Conservation (phyloP, 2,329 filamentous ascomycete species). For the Fusarium austroafricanum region DNA sequence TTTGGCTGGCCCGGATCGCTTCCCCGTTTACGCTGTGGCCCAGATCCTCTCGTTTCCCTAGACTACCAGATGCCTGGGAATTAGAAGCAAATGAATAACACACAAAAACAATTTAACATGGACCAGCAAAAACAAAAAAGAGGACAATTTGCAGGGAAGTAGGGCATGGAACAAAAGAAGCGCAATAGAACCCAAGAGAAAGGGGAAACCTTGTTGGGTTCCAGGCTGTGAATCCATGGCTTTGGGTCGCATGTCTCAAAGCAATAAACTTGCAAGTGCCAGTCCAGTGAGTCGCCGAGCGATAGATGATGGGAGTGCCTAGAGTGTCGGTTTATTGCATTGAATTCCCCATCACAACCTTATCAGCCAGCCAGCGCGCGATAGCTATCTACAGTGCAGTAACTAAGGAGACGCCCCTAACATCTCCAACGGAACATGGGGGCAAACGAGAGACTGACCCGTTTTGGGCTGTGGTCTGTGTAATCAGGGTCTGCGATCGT, state of each 20-base stretch:
- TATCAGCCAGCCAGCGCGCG: neutral
- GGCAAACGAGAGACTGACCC: neutral
- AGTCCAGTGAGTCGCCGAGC: neutral
- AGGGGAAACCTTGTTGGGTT: constrained; percentile 2
- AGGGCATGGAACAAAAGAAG: constrained; percentile 21
- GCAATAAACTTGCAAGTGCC: neutral
- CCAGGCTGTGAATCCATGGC: constrained; percentile 1
- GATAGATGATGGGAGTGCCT: too few relatives aligned
- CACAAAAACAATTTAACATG: constrained; percentile 34
- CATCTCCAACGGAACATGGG: constrained; percentile 3
- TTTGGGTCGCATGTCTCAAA: constrained; percentile 11
- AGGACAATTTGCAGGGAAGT: constrained; percentile 13
- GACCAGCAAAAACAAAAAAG: constrained; percentile 27
- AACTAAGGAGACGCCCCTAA: neutral
- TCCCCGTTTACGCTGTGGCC: constrained; percentile 41
- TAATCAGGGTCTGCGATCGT: constrained; percentile 1
- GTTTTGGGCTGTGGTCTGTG: neutral
- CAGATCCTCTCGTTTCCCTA: constrained; percentile 40
- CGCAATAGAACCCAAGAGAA: constrained; percentile 24
- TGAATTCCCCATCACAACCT: constrained; percentile 8
- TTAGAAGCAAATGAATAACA: constrained; percentile 36
- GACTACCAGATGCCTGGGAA: constrained; percentile 44
- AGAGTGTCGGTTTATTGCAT: neutral
- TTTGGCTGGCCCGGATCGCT: constrained; percentile 43
- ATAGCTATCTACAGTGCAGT: neutral